Conservation (phyloP, 106 monocot species). For the Dendrobium chrysotoxum region DNA sequence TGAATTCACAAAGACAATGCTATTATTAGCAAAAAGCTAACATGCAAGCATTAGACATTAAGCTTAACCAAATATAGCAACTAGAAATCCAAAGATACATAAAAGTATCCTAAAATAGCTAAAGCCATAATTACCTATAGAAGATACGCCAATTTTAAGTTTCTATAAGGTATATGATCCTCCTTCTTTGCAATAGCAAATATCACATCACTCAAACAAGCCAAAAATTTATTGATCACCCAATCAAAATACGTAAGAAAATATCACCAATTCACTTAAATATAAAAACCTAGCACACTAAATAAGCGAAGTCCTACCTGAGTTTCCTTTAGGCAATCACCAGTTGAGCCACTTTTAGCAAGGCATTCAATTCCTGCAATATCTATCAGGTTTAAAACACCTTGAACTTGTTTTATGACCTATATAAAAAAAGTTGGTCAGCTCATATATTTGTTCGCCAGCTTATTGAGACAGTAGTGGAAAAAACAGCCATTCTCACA, state of each 20-base stretch:
- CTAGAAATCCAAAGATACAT: too few species aligned
- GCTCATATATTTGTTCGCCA: neutral
- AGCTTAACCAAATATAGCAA: too few species aligned
- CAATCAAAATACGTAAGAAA: constrained; percentile 9
- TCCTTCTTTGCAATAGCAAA: constrained; percentile 81
- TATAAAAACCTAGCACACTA: neutral
- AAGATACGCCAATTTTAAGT: constrained; percentile 79
- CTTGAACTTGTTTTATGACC: constrained; percentile 85
- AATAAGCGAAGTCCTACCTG: constrained; percentile 32
- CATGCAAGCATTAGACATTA: too few species aligned
- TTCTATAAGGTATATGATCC: constrained; percentile 82
- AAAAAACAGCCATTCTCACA: constrained; percentile 16
- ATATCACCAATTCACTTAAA: neutral
- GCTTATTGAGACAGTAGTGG: neutral
- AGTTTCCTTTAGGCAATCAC: constrained; percentile 91
- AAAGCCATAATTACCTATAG: neutral
- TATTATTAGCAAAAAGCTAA: too few species aligned
- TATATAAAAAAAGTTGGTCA: constrained; percentile 11
- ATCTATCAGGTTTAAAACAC: constrained; percentile 84
- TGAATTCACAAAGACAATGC: too few species aligned
- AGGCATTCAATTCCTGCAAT: constrained; percentile 90
- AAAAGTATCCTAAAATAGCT: too few species aligned
- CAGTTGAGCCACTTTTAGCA: constrained; percentile 74
- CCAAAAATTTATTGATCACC: constrained; percentile 85
- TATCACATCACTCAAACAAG: constrained; percentile 79